Percentiles rank a stretch among this genome's conserved stretches.
Evolutionary conservation across 2,329 filamentous ascomycete genomes (phyloP).

Genomic region (Aspergillus sp.): DNA sequence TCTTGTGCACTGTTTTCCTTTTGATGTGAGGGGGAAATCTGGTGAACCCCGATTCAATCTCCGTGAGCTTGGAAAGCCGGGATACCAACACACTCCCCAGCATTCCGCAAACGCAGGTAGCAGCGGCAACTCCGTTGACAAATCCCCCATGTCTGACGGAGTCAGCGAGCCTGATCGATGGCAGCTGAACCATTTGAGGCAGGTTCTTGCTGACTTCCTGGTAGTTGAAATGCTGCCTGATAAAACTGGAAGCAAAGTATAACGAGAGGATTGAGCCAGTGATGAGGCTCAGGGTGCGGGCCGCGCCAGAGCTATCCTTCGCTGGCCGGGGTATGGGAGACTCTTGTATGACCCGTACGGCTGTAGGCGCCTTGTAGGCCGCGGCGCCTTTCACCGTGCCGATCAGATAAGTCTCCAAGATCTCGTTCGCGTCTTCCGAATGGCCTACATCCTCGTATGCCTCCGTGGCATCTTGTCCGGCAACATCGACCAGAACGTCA

Average conservation of each 20-base stretch:
- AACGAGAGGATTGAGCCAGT: neutral
- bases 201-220: neutral
- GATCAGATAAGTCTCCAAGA: slow-evolving; percentile 36
- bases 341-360: slow-evolving; percentile 20
- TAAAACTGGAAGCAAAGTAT: too few relatives aligned
- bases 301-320: neutral
- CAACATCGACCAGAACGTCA: slow-evolving; percentile 40
- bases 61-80: slow-evolving; percentile 16
- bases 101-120: slow-evolving; percentile 12
- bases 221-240: neutral
- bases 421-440: slow-evolving; percentile 45
- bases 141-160: slow-evolving; percentile 12
- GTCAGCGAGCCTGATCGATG: neutral
- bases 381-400: slow-evolving; percentile 31
- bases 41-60: slow-evolving; percentile 24
- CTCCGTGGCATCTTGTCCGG: slow-evolving; percentile 41
- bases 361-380: slow-evolving; percentile 12
- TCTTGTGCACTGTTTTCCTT: slow-evolving; percentile 37
- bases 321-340: neutral
- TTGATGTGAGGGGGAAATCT: slow-evolving; percentile 34
- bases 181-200: neutral
- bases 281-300: neutral
- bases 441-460: slow-evolving; percentile 48
- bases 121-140: slow-evolving; percentile 19
- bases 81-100: slow-evolving; percentile 9